These are phyloP conservation scores for Musa itinerans DNA, from an alignment of 176 grass and related monocot genomes.

Conservation along the genomic window DNA sequence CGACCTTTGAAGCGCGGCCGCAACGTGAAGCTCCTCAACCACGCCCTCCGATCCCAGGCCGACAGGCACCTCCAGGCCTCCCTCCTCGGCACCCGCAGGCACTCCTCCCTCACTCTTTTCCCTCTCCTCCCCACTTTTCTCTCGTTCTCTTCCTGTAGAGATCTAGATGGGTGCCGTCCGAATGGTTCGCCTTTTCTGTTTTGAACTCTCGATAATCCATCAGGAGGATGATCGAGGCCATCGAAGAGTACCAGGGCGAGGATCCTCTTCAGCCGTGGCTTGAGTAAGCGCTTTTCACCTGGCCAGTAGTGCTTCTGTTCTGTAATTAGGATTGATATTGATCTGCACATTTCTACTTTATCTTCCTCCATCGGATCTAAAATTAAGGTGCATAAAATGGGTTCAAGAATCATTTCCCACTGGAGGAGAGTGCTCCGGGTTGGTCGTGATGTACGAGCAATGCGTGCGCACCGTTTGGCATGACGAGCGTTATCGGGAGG, in stretches of 20 bases:
- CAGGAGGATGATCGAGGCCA: conserved; percentile 82
- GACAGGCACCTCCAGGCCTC: conserved; percentile 38
- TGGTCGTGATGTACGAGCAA: conserved; percentile 95
- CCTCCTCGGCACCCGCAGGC: conserved; percentile 52
- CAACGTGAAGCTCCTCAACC: conserved; percentile 68
- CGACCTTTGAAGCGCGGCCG: conserved; percentile 93
- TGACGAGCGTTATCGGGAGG: conserved; percentile 63
- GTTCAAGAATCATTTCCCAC: conserved; percentile 90
- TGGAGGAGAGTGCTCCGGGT: conserved; percentile 71
- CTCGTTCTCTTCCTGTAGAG: too few relatives aligned
- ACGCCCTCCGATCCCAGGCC: conserved; percentile 42
- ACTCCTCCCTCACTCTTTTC: neutral
- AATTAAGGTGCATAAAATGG: conserved; percentile 85
- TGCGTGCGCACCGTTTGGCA: conserved; percentile 88
- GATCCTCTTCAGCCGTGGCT: conserved; percentile 90
- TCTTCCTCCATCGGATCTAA: neutral
- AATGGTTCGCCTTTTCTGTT: neutral
- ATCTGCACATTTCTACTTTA: neutral
- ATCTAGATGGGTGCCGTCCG: too few relatives aligned
- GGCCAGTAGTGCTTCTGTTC: neutral
- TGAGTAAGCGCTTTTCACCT: conserved; percentile 31
- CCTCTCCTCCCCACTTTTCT: neutral
- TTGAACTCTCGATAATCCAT: neutral
- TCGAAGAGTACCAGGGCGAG: conserved; percentile 64
- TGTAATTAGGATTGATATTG: neutral